Evolutionary conservation across 2,329 filamentous ascomycete genomes (phyloP), one percentile per base, ranked within the genome.

Genomic region (Aspergillus puulaauensis): DNA sequence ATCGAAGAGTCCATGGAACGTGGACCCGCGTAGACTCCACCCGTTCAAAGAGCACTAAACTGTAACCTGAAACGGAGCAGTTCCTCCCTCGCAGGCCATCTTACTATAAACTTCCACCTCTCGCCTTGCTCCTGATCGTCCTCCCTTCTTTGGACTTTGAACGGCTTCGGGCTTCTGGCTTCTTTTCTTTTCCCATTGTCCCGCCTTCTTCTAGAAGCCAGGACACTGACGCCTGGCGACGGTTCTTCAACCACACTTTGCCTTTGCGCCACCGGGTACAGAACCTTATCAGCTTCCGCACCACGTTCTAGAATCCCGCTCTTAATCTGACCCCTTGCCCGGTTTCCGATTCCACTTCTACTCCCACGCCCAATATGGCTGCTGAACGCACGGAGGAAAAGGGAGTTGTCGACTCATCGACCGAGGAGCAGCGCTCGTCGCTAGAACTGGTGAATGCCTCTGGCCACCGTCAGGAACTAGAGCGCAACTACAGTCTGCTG

Each of bases 391-490:
- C 63, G 21, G 67, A 72, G 44, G 71, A 72, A 57, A 53, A 52
- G 33, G 52, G 56, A 31, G 60, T 62, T 27, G 45, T 66, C 39
- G 68, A 72, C 48, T 41, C 56, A n/a, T 23, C 54, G 6, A 51
- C 63, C 12, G 58, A 65, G 3, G 68, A 73, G 44, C 70, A 70
- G 37, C 60, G 66, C 27, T 49, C 54, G n/a, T 59, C 66, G 11
- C 64, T 80, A 11, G 71, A 79, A 33, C 67, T 79, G n/a, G 70
- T 88, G 67, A 89, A 89, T 66, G 84, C 84, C 1, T 86, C 86
- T 2, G 86, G 86, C 6, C 85, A 88, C 70, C 77, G 76, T 60
- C 85, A 88, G 69, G 85, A 88, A 68, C 73, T 89, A 39, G 80
- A 82, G 57, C 79, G 86, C 15, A 86, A 88, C 65, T 88, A 87